Percentiles rank a stretch among this genome's conserved stretches.
These are phyloP conservation scores for Trichosporon faecale DNA, from an alignment of 1,284 basidiomycete species.

Conservation along the genomic window DNA sequence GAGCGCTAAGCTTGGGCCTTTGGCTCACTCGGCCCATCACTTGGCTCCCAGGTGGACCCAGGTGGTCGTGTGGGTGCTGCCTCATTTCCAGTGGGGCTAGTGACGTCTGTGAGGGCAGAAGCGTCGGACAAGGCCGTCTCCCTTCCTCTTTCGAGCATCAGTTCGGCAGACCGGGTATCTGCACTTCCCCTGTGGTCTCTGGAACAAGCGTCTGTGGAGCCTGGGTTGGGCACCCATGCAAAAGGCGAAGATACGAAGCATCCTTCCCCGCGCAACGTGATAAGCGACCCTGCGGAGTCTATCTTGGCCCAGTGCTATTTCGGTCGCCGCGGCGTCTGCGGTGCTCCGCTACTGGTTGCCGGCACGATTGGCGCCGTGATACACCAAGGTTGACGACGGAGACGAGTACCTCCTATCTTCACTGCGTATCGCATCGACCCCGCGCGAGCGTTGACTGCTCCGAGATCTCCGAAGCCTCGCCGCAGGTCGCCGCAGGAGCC, in stretches of 20 bases:
- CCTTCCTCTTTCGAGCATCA: neutral
- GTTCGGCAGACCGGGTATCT: neutral
- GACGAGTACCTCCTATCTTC: neutral
- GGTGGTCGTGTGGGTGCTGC: too few relatives aligned
- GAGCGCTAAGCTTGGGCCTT: neutral
- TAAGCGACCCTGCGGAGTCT: neutral
- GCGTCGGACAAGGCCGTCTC: neutral
- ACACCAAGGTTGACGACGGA: neutral
- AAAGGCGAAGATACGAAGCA: neutral
- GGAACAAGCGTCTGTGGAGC: neutral
- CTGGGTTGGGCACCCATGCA: neutral
- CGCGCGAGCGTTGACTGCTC: neutral
- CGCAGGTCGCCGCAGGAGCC: neutral
- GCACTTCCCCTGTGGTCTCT: neutral
- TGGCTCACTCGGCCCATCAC: too few relatives aligned
- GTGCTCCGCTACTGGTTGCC: neutral
- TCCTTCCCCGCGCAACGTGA: neutral
- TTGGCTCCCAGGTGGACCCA: too few relatives aligned
- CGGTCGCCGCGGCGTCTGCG: neutral
- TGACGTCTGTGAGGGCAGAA: neutral
- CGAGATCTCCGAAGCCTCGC: neutral
- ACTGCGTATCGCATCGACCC: neutral
- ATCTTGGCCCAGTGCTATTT: neutral
- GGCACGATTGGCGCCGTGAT: neutral
- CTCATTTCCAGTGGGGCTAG: neutral